Evolutionary conservation across 1,139 yeast species (phyloP).

Genomic region (Kodamaea sp.): DNA sequence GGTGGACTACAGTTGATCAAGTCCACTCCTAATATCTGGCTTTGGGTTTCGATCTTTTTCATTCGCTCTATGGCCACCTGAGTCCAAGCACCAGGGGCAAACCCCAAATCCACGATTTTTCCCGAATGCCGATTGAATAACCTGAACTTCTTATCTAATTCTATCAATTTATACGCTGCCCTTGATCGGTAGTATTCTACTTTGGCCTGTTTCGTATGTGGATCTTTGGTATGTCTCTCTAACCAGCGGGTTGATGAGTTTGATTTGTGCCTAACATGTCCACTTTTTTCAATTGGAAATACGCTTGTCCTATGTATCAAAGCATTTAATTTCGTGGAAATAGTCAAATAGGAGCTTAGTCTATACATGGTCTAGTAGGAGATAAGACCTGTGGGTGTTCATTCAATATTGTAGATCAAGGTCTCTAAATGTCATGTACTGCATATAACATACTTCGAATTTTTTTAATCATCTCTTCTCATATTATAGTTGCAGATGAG

Average conservation of each 20-base stretch:
- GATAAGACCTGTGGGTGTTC: too few species aligned
- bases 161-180: conserved; percentile 85
- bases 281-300: too few species aligned
- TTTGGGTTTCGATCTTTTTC: conserved; percentile 14
- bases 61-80: conserved; percentile 40
- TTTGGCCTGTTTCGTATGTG: conserved; percentile 65
- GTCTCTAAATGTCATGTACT: too few species aligned
- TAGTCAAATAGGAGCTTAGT: too few species aligned
- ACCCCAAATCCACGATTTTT: conserved; percentile 74
- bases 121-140: conserved; percentile 50
- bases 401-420: too few species aligned
- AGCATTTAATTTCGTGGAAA: too few species aligned
- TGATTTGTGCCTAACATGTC: conserved; percentile 18
- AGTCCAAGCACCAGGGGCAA: conserved; percentile 54
- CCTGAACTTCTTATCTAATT: conserved; percentile 63
- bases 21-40: conserved; percentile 44
- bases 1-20: conserved; percentile 42
- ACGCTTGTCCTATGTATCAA: too few species aligned
- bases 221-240: conserved; percentile 65
- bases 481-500: not conserved
- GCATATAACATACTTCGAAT: conserved; percentile 1
- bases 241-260: conserved; percentile 75
- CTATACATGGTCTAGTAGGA: too few species aligned
- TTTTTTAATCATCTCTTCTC: conserved; percentile 11
- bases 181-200: conserved; percentile 68